A percentile compares a stretch with the other conserved stretches of the same genome.
Conservation (phyloP, 2,329 filamentous ascomycete genomes). For the Neurospora crassa region DNA sequence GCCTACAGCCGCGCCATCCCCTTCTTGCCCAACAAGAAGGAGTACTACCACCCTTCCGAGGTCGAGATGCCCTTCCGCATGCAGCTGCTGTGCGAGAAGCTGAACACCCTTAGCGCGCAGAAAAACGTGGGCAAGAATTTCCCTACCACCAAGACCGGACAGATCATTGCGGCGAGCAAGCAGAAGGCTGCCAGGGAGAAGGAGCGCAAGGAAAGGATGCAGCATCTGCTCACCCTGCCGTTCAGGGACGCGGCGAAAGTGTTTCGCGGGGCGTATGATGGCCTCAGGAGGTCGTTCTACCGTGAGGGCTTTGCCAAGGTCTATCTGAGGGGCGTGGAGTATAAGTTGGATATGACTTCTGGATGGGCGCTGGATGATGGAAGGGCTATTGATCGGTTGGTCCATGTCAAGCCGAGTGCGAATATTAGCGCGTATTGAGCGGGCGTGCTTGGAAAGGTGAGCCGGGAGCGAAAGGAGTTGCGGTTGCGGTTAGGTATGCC, state of each 20-base stretch:
- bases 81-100: conserved; percentile 13
- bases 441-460: background rate
- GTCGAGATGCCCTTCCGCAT: conserved; percentile 29
- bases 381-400: conserved; percentile 46
- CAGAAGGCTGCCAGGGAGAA: conserved; percentile 29
- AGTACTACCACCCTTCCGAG: conserved; percentile 28
- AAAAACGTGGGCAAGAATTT: background rate
- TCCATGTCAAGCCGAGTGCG: conserved; percentile 24
- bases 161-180: conserved; percentile 20
- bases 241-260: conserved; percentile 41
- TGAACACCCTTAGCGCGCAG: background rate
- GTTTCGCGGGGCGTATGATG: conserved; percentile 31
- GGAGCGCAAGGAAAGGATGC: conserved; percentile 40
- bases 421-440: background rate
- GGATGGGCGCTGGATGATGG: conserved; percentile 52
- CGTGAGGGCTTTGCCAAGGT: conserved; percentile 48
- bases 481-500: background rate
- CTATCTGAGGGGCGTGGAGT: conserved; percentile 34
- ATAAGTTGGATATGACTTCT: conserved; percentile 48
- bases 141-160: conserved; percentile 16
- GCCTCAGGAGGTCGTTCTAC: conserved; percentile 41
- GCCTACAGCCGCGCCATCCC: conserved; percentile 40
- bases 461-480: background rate
- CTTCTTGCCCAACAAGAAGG: conserved; percentile 33
- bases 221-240: conserved; percentile 47